A percentile compares a stretch with the other conserved stretches of the same genome.
Conservation (phyloP, 169 alveolate species). For the Plasmodium gonderi region DNA sequence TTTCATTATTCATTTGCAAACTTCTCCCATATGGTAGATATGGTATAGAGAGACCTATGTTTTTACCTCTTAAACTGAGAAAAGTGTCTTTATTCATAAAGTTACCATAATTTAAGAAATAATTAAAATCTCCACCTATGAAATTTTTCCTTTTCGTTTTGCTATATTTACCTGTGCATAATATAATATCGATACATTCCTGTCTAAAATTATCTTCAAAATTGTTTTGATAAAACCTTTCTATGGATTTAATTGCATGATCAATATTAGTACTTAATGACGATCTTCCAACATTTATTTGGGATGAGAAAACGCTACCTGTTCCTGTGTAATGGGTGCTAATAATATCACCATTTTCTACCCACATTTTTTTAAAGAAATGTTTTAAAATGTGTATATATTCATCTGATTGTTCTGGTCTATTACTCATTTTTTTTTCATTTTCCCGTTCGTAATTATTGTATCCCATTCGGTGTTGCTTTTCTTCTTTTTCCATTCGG, state of each 20-base stretch:
- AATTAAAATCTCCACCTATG: conserved; percentile 33
- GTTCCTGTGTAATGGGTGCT: conserved; percentile 95
- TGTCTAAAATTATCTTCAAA: conserved; percentile 90
- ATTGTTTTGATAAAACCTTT: conserved; percentile 88
- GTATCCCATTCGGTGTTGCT: conserved; percentile 2
- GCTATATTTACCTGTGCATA: conserved; percentile 80
- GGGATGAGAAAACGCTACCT: conserved; percentile 92
- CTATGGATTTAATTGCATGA: conserved; percentile 88
- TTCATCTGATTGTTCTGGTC: conserved; percentile 48
- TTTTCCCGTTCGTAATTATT: conserved; percentile 3
- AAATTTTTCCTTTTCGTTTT: conserved; percentile 30
- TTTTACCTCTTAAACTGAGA: not conserved
- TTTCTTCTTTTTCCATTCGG: conserved; percentile 19
- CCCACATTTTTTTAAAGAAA: conserved; percentile 91
- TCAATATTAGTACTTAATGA: conserved; percentile 89
- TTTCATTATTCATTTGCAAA: not conserved
- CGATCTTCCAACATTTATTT: conserved; percentile 91
- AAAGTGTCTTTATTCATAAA: conserved; percentile 9
- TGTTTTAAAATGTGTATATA: conserved; percentile 76
- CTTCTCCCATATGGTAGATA: not conserved
- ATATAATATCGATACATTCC: conserved; percentile 88
- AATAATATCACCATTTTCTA: conserved; percentile 94
- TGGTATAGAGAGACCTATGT: not conserved
- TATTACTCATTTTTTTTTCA: not conserved
- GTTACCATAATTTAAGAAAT: conserved; percentile 41